A percentile compares a stretch with the other conserved stretches of the same genome.
Conservation (phyloP, 768 basidiomycete species). For the Trametes gibbosa region DNA sequence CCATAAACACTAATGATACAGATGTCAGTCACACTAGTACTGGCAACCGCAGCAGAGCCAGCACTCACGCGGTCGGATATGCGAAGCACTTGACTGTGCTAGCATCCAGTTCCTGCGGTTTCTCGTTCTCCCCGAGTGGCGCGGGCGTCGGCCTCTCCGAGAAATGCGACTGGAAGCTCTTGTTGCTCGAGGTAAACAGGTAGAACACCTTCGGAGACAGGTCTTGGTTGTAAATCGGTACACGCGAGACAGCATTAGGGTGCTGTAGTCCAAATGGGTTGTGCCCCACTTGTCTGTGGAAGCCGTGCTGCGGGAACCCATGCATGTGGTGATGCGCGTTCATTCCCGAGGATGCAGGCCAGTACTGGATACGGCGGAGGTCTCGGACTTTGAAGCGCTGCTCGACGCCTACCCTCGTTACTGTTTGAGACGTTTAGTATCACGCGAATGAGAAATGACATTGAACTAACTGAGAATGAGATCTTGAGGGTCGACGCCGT, state of each 20-base stretch:
- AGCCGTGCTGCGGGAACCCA: not conserved
- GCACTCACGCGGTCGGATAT: constrained; percentile 31
- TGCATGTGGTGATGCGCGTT: not conserved
- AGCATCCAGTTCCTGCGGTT: constrained; percentile 15
- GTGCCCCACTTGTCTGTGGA: not conserved
- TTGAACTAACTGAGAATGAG: constrained; percentile 40
- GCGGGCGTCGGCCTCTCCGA: constrained; percentile 32
- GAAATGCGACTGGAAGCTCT: constrained; percentile 38
- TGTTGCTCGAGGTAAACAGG: constrained; percentile 38
- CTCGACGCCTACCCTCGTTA: constrained; percentile 40
- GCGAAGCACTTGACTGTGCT: constrained; percentile 26
- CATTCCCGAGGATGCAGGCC: not conserved
- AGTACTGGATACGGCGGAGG: constrained; percentile 13
- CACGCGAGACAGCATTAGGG: not conserved
- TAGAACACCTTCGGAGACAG: constrained; percentile 40
- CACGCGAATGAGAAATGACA: not conserved
- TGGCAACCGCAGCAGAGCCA: not conserved
- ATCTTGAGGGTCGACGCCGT: constrained; percentile 39
- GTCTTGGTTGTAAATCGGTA: constrained; percentile 21
- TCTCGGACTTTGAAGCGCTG: constrained; percentile 41
- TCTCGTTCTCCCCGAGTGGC: constrained; percentile 20
- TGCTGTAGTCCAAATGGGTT: not conserved
- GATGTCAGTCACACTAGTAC: not conserved
- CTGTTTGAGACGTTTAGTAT: constrained; percentile 21
- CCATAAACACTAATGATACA: constrained; percentile 31